Base-by-base conservation (phyloP, 2,329 filamentous ascomycete genomes). In the Cadophora malorum region DNA sequence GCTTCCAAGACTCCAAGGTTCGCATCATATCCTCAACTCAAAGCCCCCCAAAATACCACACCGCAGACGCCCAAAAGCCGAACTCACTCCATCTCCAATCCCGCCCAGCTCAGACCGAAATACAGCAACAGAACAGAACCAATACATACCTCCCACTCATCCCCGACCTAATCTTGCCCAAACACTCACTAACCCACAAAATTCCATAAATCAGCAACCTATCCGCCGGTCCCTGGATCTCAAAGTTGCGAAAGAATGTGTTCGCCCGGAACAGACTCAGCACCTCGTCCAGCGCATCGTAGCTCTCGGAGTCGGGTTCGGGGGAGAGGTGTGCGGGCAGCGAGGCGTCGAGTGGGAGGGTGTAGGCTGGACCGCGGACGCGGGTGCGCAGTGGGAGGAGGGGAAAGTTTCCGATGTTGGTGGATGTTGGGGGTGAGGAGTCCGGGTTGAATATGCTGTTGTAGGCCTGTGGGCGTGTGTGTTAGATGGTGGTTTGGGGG, bases 241-340 rank as follows among this genome's bases (percentile, higher is more conserved):
- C 96, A 77, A 99, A 99, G 86, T 98, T 99, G 77, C 96, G 92
- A 86, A 98, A 99, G 82, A 99, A 95, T 69, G 95, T 97, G 84
- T 99, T 98, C 76, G 96, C 95, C 72, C 96, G 93, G 86, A 98
- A 99, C 61, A 98, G 88, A 14, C 90, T 87, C 65, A 99, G 87
- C 63, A 96, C 90, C 84, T 99, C 96, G 82, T 99, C 96, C 65
- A 98, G 87, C 70, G 96, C 92, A 83, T 99, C 96, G 85, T 98
- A 98, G 77, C 91, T 94, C 80, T 97, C 93, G 80, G 89, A 90
- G 80, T 96, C 93, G 61, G 94, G 91, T 79, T 97, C 93, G 75
- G 84, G 90, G 75, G 84, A 88, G 10, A 75, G 77, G 71, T 83
- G 80, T 53, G 81, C 76, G 45, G 83, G 79, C 49, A 86, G 80